These are phyloP conservation scores for Saururus chinensis DNA, from an alignment of 164 flowering plant species.

Conservation along the genomic window DNA sequence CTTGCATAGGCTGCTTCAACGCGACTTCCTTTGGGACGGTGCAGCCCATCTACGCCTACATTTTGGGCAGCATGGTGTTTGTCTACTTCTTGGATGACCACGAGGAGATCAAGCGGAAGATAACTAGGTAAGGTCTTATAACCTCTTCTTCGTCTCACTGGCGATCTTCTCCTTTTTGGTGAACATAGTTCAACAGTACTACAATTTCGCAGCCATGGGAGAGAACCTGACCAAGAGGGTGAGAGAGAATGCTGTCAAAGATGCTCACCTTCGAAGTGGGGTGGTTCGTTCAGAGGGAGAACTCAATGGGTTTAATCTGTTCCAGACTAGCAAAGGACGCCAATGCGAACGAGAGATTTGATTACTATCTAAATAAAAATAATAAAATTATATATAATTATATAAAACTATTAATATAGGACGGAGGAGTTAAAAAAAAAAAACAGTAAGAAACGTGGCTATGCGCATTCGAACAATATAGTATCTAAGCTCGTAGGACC, in stretches of 20 bases:
- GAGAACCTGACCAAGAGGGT: slow-evolving; percentile 72
- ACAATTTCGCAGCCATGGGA: slow-evolving; percentile 77
- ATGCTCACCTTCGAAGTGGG: slow-evolving; percentile 79
- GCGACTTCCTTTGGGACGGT: slow-evolving; percentile 67
- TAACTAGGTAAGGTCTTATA: slow-evolving; percentile 29
- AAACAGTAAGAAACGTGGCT: no score
- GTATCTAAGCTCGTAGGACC: no score
- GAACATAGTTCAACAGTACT: slow-evolving; percentile 60
- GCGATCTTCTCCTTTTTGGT: slow-evolving; percentile 44
- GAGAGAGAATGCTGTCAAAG: slow-evolving; percentile 75
- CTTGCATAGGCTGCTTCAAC: slow-evolving; percentile 35
- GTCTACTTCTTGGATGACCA: slow-evolving; percentile 52
- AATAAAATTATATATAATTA: no score
- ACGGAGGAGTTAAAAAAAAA: no score
- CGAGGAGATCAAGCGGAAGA: slow-evolving; percentile 47
- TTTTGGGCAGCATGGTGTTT: slow-evolving; percentile 70
- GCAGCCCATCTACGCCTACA: slow-evolving; percentile 55
- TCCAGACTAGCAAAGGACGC: slow-evolving; percentile 82
- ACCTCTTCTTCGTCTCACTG: slow-evolving; percentile 38
- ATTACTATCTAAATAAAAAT: no score
- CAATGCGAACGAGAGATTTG: no score
- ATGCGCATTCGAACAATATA: no score
- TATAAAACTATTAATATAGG: no score
- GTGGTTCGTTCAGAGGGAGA: slow-evolving; percentile 79
- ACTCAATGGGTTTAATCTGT: slow-evolving; percentile 71